Evolutionary conservation across 2,329 filamentous ascomycete species (phyloP).

Genomic region (Neopestalotiopsis sp.): DNA sequence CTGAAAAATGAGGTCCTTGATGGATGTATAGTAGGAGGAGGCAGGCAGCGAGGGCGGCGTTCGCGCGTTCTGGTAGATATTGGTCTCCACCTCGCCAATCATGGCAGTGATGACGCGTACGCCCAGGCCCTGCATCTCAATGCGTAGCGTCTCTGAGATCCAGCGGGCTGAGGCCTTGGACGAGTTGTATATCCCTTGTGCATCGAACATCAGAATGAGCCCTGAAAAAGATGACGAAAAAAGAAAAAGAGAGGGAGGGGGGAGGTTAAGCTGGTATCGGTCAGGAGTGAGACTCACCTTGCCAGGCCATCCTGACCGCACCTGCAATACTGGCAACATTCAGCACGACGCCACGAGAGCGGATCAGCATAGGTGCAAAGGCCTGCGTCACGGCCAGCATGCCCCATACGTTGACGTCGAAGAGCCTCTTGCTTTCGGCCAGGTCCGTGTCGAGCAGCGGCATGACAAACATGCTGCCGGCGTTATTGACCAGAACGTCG

Average conservation of each 20-base stretch:
- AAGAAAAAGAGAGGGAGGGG: too few species aligned
- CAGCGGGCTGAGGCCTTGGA: background rate
- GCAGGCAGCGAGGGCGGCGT: background rate
- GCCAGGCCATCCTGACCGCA: too few species aligned
- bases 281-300: too few species aligned
- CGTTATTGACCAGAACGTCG: conserved; percentile 10
- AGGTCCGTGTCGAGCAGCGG: background rate
- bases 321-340: background rate
- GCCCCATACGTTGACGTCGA: conserved; percentile 5
- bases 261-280: too few species aligned
- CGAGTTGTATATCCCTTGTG: background rate
- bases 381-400: background rate
- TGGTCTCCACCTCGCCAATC: background rate
- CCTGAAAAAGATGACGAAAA: too few species aligned
- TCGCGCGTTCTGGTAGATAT: background rate
- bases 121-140: background rate
- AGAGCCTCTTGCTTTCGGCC: background rate
- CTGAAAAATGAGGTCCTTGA: background rate
- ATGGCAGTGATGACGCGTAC: background rate
- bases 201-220: too few species aligned
- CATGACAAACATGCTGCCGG: background rate
- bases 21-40: background rate
- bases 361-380: background rate
- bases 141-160: background rate
- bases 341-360: background rate